Evolutionary conservation across 805 yeast genomes (phyloP).

Genomic region (Monosporozyma solicola): DNA sequence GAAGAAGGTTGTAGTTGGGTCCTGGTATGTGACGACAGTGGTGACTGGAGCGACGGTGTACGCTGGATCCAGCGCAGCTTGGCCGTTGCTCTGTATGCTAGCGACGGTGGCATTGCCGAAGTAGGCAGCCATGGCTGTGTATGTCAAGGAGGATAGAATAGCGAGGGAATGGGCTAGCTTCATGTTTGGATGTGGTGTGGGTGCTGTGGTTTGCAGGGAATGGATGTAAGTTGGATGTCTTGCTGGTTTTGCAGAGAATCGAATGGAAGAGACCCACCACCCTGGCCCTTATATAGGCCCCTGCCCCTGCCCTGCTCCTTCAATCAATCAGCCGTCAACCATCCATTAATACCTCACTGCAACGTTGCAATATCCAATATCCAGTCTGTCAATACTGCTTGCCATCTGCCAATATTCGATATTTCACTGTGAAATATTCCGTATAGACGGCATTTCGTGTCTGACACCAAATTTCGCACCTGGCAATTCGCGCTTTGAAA

Average conservation of each 20-base stretch:
- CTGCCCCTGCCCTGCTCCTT: background rate
- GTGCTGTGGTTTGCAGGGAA: background rate
- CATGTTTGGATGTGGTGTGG: background rate
- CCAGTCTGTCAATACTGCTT: background rate
- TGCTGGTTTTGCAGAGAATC: background rate
- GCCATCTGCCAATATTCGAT: too few relatives aligned
- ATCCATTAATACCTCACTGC: background rate
- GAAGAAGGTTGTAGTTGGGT: slow-evolving; percentile 13
- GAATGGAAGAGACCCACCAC: background rate
- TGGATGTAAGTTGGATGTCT: background rate
- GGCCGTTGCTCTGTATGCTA: background rate
- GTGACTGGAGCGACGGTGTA: slow-evolving; percentile 11
- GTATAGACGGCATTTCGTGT: background rate
- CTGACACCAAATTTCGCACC: background rate
- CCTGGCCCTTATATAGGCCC: background rate
- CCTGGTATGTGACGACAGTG: slow-evolving; percentile 10
- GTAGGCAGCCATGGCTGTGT: background rate
- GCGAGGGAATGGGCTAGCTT: background rate
- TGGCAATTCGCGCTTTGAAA: background rate
- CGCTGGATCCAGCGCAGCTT: slow-evolving; percentile 17
- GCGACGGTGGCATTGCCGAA: background rate
- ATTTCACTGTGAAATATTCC: too few relatives aligned
- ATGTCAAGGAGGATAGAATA: background rate
- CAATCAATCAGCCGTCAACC: background rate
- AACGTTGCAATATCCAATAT: background rate